Base-by-base conservation (phyloP, 2,329 filamentous ascomycete genomes). In the Rhytidhysteron rufulum region DNA sequence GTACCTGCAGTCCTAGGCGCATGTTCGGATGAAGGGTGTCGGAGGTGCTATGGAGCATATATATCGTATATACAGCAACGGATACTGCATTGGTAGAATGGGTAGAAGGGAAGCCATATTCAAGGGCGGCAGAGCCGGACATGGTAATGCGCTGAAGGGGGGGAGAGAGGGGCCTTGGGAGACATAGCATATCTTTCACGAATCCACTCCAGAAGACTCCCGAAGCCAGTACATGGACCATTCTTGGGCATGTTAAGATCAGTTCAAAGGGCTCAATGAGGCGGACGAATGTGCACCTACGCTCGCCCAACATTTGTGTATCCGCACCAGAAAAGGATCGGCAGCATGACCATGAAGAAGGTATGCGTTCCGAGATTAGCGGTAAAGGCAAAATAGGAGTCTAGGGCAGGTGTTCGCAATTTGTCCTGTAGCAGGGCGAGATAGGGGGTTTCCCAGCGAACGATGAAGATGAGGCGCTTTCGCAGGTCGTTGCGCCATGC, bases 301-400 rank as follows among this genome's bases (percentile, higher is more conserved):
- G 85, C 90, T 72, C 93, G 85, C 40, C 88, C 93, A 51, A 95
- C 79, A 48, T 78, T 82, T 31, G 85, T 83, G 67, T 90, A 86
- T 39, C 91, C 91, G 58, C 88, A 95, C 93, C 93, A 98, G 72
- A 97, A 97, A 53, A 95, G 78, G 50, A 97, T 88, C 5, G 93
- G 93, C 57, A 98, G 72, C 43, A 88, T 85, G 51, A 95, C 78
- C 90, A 97, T 97, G 74, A 96, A 98, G 72, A 96, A 97, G 1
- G 93, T 98, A 68, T 98, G 93, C 1, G 93, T 98, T 50, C 93
- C 88, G 40, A 97, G 79, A 66, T 97, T 98, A 48, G 93, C 93
- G 1, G 90, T 95, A 50, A 94, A 88, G 37, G 93, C 91, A 68
- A 98, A 98, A 72, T 96, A 98, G 47, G 88, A 88, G 68, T 98